phyloP scores from a whole-genome alignment of 2,329 filamentous ascomycete genomes.

The Cadophora sp. region DNA sequence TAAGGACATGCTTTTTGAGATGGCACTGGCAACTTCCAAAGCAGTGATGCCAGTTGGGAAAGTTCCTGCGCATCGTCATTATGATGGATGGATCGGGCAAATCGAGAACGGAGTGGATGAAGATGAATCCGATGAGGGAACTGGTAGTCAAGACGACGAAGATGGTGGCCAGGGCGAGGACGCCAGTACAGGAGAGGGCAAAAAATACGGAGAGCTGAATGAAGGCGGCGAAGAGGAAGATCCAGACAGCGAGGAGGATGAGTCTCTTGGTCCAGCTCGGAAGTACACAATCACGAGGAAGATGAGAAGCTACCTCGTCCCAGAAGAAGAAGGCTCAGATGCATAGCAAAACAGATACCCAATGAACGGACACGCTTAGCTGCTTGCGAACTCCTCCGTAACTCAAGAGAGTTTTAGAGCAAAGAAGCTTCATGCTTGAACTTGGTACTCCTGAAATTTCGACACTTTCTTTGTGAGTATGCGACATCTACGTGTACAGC shows the following conservation, averaged over 20 bases:
- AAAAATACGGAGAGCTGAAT: background rate
- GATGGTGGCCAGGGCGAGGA: background rate
- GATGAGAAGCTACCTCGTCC: background rate
- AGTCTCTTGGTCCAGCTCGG: background rate
- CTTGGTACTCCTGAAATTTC: too few species aligned
- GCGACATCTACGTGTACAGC: too few species aligned
- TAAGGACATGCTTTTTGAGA: conserved; percentile 16
- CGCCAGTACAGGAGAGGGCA: background rate
- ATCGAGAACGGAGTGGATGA: background rate
- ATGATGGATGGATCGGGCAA: background rate
- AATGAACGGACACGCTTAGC: too few species aligned
- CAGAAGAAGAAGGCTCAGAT: background rate
- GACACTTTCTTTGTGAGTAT: too few species aligned
- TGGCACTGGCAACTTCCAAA: background rate
- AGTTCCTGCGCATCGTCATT: background rate
- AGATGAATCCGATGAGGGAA: background rate
- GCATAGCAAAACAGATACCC: too few species aligned
- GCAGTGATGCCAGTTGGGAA: background rate
- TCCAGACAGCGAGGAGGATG: background rate
- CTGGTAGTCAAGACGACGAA: background rate
- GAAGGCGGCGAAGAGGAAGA: background rate
- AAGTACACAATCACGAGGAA: background rate
- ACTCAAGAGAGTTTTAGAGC: too few species aligned
- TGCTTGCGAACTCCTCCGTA: too few species aligned
- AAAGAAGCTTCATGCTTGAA: too few species aligned